phyloP scores from a whole-genome alignment of 768 basidiomycete species.

The Amanita pallidorosea region DNA sequence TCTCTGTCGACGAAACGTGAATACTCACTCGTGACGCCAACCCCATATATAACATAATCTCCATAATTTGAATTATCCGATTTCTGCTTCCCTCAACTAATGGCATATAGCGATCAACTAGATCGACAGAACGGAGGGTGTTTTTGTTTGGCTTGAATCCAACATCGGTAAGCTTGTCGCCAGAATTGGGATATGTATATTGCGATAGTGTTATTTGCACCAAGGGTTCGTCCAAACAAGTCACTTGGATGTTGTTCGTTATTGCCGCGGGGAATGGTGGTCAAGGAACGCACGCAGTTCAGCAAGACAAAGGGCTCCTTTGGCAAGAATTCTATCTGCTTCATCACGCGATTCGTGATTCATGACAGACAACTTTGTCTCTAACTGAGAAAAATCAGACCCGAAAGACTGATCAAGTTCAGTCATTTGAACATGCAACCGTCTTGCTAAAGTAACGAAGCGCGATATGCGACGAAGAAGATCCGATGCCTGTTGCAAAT shows the following conservation, averaged over 20 bases:
- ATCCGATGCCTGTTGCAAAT: constrained; percentile 76
- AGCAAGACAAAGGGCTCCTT: constrained; percentile 90
- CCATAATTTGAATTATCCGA: constrained; percentile 79
- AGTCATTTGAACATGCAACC: constrained; percentile 79
- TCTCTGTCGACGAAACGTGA: background rate
- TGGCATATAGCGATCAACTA: constrained; percentile 58
- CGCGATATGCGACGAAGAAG: constrained; percentile 75
- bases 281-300: constrained; percentile 63
- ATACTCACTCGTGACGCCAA: constrained; percentile 60
- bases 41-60: constrained; percentile 78
- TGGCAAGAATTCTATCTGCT: constrained; percentile 79
- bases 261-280: background rate
- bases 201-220: background rate
- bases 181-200: background rate
- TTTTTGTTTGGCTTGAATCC: background rate
- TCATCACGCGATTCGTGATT: constrained; percentile 53
- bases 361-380: constrained; percentile 10
- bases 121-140: constrained; percentile 61
- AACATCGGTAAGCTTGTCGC: background rate
- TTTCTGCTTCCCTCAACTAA: constrained; percentile 63
- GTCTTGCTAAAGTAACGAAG: constrained; percentile 72
- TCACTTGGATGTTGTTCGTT: constrained; percentile 23
- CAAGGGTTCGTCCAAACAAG: constrained; percentile 35
- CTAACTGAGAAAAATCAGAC: constrained; percentile 1
- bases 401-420: constrained; percentile 36